Percentiles rank a stretch among this genome's conserved stretches.
Conservation (phyloP, 169 alveolate species). For the Plasmodium reichenowi region DNA sequence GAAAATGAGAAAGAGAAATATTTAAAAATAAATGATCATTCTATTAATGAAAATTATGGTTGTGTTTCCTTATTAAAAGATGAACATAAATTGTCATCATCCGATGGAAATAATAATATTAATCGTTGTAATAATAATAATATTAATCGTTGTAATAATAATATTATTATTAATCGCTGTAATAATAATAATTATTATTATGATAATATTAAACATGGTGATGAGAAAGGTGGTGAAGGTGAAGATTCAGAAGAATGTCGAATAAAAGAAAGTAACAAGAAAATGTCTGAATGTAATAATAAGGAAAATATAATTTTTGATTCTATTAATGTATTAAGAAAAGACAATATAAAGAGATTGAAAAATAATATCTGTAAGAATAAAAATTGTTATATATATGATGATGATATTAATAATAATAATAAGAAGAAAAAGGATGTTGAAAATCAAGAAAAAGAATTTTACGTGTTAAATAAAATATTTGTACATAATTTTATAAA, state of each 20-base stretch:
- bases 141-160: neutral
- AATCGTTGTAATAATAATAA: neutral
- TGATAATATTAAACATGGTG: too few species aligned
- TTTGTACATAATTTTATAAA: conserved; percentile 30
- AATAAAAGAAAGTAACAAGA: neutral
- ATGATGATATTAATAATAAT: too few species aligned
- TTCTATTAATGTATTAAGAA: neutral
- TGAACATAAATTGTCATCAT: too few species aligned
- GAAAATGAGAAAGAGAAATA: conserved; percentile 4
- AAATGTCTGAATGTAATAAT: neutral
- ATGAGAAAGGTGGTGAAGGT: neutral
- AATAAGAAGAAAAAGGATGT: too few species aligned
- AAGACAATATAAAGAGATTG: neutral
- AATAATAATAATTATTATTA: too few species aligned
- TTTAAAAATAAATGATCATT: neutral
- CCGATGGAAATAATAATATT: neutral
- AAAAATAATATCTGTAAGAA: neutral
- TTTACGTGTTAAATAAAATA: conserved; percentile 9
- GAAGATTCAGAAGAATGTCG: neutral
- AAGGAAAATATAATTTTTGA: neutral
- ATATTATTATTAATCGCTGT: neutral
- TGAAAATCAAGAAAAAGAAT: neutral
- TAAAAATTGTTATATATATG: too few species aligned
- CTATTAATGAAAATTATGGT: neutral
- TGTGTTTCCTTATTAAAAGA: too few species aligned